Base-by-base conservation (phyloP, 257 asterid genomes). In the Fraxinus excelsior region DNA sequence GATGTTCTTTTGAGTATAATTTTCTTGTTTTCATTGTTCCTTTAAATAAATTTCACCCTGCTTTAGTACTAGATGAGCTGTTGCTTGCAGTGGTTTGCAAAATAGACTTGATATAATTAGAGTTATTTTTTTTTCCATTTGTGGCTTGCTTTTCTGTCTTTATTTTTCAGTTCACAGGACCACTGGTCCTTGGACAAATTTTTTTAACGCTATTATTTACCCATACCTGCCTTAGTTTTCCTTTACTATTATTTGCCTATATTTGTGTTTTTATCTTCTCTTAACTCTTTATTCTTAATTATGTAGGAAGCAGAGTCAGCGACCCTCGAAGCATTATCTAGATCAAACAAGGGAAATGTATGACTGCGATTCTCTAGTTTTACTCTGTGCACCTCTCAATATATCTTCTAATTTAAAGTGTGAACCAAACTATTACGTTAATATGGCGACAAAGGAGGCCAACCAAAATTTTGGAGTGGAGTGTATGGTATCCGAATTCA, bases 251-350 rank as follows among this genome's bases (percentile, higher is more conserved):
- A 71, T 38, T 58, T 38, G 74, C 58, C 75, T 8, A 72, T 74
- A 44, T 72, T n/a, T 75, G 28, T 74, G 37, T 72, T 7, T 40
- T 35, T 31, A 31, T 76, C 19, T 67, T 53, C 37, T 67, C 72
- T 49, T 71, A 26, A 51, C 75, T 42, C 31, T 75, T 34, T 72
- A 75, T 72, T 80, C 70, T 74, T 74, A 49, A 16, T 77, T 75
- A 79, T 86, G 87, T 83, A 95, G 98, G 99, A 93, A 85, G 94
- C 97, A 82, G 99, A 95, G 83, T 80, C 94, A 78, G 98, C 98
- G 46, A 95, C 97, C 73, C 96, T 95, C 65, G 99, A 95, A 87
- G 99, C 99, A 79, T 65, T 91, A 79, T 89, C 99, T 73, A 84
- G 92, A 87, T 90, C 97, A 73, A 93, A 88, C 90, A 86, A 82